Evolutionary conservation across 257 asterid genomes (phyloP), one percentile per base, ranked within the genome.

Genomic region (Prunella vulgaris): DNA sequence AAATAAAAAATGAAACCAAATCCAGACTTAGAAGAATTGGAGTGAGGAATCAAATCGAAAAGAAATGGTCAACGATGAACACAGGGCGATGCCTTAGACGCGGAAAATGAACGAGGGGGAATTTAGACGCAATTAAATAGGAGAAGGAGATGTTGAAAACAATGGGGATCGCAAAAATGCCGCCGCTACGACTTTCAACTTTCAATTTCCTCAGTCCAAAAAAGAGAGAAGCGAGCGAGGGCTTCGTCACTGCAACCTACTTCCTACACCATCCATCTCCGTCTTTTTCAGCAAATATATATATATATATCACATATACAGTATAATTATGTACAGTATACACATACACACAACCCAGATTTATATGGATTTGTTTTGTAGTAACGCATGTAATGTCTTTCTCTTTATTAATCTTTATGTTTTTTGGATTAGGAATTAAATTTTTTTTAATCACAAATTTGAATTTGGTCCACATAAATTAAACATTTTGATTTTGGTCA

Each of bases 81-180:
- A 72, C 51, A 76, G 22, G 79, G 81, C 66, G 62, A 70, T 57
- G 70, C 75, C 74, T 67, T 60, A 22, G 72, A 69, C 66, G 27
- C 72, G 71, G 77, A 42, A 65, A 57, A 73, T 21, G 80, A 77
- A 74, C 44, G 75, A 75, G 74, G 52, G 80, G 63, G 77, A n/a
- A 76, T 80, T 59, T 60, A 65, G 71, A 24, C 9, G 54, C 66
- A 53, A 33, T 24, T 54, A 69, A 56, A 10, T 60, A 61, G 58
- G 32, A 32, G n/a, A 46, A n/a, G 17, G 37, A 35, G 59, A 73
- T 5, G 71, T 76, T 46, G 57, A 44, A 53, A 69, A 64, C 76
- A 74, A 68, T 44, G 25, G 77, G 79, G 87, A 79, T 78, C 86
- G 82, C 83, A 71, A 61, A 76, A 76, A 76, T 65, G 68, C 76